Evolutionary conservation across 2,329 filamentous ascomycete genomes (phyloP), one percentile per base, ranked within the genome.

Genomic region (Rutstroemia sp.): DNA sequence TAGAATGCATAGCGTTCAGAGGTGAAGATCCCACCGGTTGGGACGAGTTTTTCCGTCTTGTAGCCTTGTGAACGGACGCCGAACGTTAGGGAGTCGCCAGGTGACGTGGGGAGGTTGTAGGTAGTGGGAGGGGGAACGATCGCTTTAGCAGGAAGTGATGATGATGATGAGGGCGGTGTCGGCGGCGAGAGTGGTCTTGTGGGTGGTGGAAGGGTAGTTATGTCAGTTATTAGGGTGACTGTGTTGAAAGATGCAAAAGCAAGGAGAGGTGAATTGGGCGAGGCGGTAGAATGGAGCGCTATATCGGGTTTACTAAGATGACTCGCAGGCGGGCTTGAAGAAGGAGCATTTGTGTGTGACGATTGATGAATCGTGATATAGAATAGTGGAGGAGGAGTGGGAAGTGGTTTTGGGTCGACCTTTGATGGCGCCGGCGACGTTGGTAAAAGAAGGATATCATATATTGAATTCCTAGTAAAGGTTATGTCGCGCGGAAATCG

Each of bases 401-500:
- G 61, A 9, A 63, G 58, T 2, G 61, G 52, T 51, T 64, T 67
- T 16, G 58, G 27, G 25, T 64, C 59, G 25, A 61, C 60, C 21
- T 55, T 39, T 49, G 64, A 60, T 14, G 60, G 58, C 10, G 61
- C 56, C 19, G 61, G 59, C 23, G 63, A 58, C 16, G 64, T 65
- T 9, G 64, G 61, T 39, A 54, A 54, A n/a, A 67, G 58, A 9
- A 64, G 55, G 10, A 67, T 59, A 46, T 63, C 64, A 27, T 48
- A 36, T 52, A 56, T 60, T 23, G 60, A 63, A 10, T 52, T 57
- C 12, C 58, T 57, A 23, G 61, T 63, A 54, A 67, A 63, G 1
- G 63, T 65, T 25, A 67, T 64, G 25, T 65, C 61, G 51, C 58
- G 54, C 14, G 64, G 64, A 38, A 67, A 58, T 34, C 60, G 58